Base-by-base conservation (phyloP, 1,139 yeast genomes). In the Arxiozyma slooffiae region DNA sequence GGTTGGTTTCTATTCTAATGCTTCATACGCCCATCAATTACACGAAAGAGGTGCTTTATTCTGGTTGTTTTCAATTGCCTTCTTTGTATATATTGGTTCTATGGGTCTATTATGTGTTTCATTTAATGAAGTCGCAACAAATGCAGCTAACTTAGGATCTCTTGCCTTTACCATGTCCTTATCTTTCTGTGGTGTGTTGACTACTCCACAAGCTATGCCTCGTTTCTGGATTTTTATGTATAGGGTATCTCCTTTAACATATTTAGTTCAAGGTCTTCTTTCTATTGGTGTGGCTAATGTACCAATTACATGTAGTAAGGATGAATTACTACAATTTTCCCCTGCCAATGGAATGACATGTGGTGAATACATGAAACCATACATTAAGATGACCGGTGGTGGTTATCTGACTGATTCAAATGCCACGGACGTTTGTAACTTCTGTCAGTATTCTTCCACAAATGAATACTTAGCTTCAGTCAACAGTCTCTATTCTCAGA, bases 141-240 rank as follows among this genome's bases (percentile, higher is more conserved):
- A 85, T 53, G 95, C 92, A 48, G 90, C 87, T 54, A 82, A 84
- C 61, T 60, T 82, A 53, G 80, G 82, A 2, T 73, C 78, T 36
- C 65, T 85, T 66, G 62, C 82, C 60, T 84, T 82, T 68, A 78
- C 89, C 18, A 69, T 85, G 75, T 74, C 82, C 55, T 71, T 85
- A 67, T 77, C 80, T 51, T 86, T 87, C 79, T 82, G 92, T 71
- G 96, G 95, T 77, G 94, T 85, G 44, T 70, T 87, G 67, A 85
- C 79, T 16, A 75, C 82, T 38, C 79, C 82, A 34, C 63, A 69
- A n/a, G 71, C 70, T 17, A 68, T 85, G 70, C 63, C 82, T 71
- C 70, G 82, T 59, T 73, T 79, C 71, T 75, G 86, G 90, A 57
- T 78, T 62, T 74, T 79, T 76, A 75, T 74, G 77, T 69, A 83